Conservation (phyloP, 1,284 basidiomycete species). For the Irpex rosettiformis region DNA sequence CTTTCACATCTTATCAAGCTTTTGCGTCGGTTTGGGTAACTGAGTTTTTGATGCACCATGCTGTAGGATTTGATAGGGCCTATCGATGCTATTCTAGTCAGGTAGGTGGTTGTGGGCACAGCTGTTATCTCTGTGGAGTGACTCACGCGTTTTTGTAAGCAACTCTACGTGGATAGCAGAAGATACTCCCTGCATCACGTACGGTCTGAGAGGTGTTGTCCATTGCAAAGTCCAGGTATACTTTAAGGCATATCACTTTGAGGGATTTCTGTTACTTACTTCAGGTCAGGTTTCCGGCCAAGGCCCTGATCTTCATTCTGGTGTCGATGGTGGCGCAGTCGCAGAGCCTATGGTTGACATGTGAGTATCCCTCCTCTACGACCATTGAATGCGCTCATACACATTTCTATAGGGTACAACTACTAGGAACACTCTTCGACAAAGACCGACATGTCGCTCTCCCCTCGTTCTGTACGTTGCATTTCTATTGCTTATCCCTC, state of each 20-base stretch:
- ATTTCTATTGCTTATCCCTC: background rate
- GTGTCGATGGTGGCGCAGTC: constrained; percentile 88
- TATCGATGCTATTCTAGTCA: constrained; percentile 85
- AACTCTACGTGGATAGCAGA: constrained; percentile 99
- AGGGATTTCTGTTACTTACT: background rate
- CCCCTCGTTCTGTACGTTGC: constrained; percentile 82
- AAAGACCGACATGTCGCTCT: constrained; percentile 60
- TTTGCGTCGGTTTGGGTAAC: background rate
- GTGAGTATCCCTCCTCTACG: constrained; percentile 35
- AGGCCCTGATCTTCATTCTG: constrained; percentile 82
- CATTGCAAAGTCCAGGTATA: constrained; percentile 73
- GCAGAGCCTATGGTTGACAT: constrained; percentile 92
- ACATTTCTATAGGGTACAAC: constrained; percentile 60
- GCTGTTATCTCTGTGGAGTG: background rate
- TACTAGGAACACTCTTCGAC: constrained; percentile 74
- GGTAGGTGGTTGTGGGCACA: constrained; percentile 35
- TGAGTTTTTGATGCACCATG: background rate
- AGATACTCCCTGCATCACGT: constrained; percentile 92
- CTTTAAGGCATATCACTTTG: background rate
- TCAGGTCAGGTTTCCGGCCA: constrained; percentile 55
- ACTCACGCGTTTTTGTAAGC: constrained; percentile 32
- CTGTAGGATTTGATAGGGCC: constrained; percentile 71
- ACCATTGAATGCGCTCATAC: background rate
- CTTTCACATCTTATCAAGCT: constrained; percentile 5
- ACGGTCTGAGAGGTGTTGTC: constrained; percentile 91